phyloP scores from a whole-genome alignment of 805 yeast species.

The Candida silvicultrix region DNA sequence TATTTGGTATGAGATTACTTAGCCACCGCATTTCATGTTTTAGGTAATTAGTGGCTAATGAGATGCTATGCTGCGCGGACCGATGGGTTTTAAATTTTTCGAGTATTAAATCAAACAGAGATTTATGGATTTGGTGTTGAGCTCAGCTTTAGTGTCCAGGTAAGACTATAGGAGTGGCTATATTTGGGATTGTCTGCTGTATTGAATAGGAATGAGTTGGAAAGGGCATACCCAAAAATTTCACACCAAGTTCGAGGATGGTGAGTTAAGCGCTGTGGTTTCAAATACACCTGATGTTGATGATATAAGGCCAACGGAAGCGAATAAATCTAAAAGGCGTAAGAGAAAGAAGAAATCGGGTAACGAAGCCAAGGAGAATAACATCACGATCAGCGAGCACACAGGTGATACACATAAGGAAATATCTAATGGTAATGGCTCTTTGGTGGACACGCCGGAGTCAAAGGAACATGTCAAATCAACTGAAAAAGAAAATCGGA shows the following conservation, averaged over 20 bases:
- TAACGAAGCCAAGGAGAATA: not conserved
- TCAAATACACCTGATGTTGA: not conserved
- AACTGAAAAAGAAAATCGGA: not conserved
- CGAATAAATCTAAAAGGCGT: not conserved
- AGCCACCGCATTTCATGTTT: too few relatives aligned
- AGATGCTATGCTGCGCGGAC: not conserved
- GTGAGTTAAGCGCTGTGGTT: not conserved
- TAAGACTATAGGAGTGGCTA: too few relatives aligned
- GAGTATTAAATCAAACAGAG: not conserved
- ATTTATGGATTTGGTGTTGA: not conserved
- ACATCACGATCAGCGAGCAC: too few relatives aligned
- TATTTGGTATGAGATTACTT: not conserved
- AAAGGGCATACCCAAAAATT: not conserved
- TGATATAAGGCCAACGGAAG: not conserved
- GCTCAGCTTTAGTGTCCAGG: too few relatives aligned
- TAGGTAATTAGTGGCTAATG: not conserved
- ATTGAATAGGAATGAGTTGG: not conserved
- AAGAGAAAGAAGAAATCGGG: not conserved
- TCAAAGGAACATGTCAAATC: not conserved
- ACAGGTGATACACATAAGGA: not conserved
- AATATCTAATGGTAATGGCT: not conserved
- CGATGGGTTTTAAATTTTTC: not conserved
- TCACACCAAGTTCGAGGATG: conserved; percentile 1
- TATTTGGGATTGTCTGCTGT: too few relatives aligned
- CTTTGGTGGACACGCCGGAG: not conserved